Evolutionary conservation across 1,284 basidiomycete species (phyloP).

Genomic region (Heterobasidion annosum): DNA sequence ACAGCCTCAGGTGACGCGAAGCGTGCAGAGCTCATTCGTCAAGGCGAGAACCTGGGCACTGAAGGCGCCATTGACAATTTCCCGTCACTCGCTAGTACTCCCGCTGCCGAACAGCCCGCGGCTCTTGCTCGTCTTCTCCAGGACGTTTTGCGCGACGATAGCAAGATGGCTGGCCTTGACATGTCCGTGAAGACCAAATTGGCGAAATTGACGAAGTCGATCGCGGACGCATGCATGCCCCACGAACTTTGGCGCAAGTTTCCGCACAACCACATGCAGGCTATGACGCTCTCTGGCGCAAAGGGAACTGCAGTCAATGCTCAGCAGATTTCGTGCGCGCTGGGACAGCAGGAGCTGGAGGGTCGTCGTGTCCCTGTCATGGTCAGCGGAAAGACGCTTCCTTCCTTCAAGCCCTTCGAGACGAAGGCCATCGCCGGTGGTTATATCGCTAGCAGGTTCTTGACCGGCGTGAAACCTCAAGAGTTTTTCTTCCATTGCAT

Average conservation of each 20-base stretch:
- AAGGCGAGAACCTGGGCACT: conserved; percentile 70
- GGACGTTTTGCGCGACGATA: conserved; percentile 94
- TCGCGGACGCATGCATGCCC: conserved; percentile 89
- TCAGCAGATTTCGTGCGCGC: conserved; percentile 92
- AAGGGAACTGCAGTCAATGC: conserved; percentile 98
- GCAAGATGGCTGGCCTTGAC: conserved; percentile 95
- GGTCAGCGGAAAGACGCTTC: conserved; percentile 98
- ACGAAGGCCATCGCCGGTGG: conserved; percentile 96
- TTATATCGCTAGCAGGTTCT: conserved; percentile 99
- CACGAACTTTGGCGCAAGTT: conserved; percentile 84
- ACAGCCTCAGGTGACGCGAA: conserved; percentile 75
- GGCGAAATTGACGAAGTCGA: conserved; percentile 81
- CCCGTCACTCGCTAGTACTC: conserved; percentile 50
- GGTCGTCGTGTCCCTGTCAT: conserved; percentile 98
- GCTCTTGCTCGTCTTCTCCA: conserved; percentile 64
- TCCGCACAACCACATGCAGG: conserved; percentile 99
- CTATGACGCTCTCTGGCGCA: conserved; percentile 97
- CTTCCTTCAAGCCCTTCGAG: conserved; percentile 96
- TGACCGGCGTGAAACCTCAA: conserved; percentile 97
- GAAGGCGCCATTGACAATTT: conserved; percentile 89
- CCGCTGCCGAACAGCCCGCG: conserved; percentile 40
- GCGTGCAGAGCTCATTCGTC: conserved; percentile 63
- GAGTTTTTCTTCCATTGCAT: conserved; percentile 99
- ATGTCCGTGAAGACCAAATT: conserved; percentile 85
- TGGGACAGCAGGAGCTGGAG: conserved; percentile 97